Base-by-base conservation (phyloP, 1,284 basidiomycete genomes). In the Trichosporon faecale region DNA sequence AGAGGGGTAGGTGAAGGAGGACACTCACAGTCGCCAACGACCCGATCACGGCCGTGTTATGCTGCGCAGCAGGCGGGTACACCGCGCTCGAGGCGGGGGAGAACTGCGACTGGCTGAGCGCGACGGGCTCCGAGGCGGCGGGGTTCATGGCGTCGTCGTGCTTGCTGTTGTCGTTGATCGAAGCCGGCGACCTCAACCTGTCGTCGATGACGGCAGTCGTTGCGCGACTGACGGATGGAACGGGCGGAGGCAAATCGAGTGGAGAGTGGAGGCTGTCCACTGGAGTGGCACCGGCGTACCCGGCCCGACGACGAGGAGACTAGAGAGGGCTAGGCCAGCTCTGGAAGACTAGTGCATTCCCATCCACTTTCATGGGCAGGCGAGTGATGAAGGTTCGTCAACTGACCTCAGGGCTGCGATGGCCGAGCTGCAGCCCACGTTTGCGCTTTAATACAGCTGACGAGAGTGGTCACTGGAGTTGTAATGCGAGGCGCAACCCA, bases 61-160 rank as follows among this genome's bases (percentile, higher is more conserved):
- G 89, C 71, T 87, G 82, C 35, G 92, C 88, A 74, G 93, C 91
- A 1, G 90, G 89, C 0, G 86, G 85, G 76, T 90, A 92, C 57
- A 93, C 72, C 0, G 81, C 78, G 23, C 79, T 79, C n/a, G 79
- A 68, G 6, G 71, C 66, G 7, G 80, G 79, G 5, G 75, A 75
- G 72, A 78, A 79, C 64, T 78, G 75, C 1, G 76, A 76, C 2
- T n/a, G 74, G 63, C 35, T 75, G 64, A 64, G 70, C 66, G 76
- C 68, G 1, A 74, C 73, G 44, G 75, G 74, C 57, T 60, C 76
- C 23, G 57, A 18, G 8, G 57, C 4, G 8, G 57, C 27, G 16
- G 70, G 46, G 68, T 76, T 78, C 76, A 78, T 78, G 21, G 18
- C 72, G 70, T 18, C 18, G 3, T 23, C 23, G 46, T 23, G n/a